Conservation (phyloP, 768 basidiomycete species). For the Russula earlei region DNA sequence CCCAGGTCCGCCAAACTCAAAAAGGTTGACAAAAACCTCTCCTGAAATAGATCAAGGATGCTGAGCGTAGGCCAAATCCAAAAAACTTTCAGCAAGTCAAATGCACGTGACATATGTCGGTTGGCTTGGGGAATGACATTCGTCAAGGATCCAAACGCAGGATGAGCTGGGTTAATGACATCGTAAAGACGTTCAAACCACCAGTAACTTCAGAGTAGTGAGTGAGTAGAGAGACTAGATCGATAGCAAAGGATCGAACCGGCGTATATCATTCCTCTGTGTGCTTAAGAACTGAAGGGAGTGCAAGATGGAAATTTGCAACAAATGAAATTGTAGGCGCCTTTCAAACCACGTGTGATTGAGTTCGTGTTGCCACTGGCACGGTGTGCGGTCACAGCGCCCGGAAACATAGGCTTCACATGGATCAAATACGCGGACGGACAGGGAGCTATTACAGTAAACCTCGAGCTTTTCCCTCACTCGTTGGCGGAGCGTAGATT, state of each 20-base stretch:
- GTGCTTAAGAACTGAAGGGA: background rate
- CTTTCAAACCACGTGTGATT: constrained; percentile 8
- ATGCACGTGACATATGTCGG: background rate
- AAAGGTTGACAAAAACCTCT: constrained; percentile 5
- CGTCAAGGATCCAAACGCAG: constrained; percentile 5
- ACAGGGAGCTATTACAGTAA: constrained; percentile 1
- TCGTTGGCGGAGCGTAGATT: background rate
- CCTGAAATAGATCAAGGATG: background rate
- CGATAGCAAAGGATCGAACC: background rate
- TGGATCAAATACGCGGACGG: constrained; percentile 11
- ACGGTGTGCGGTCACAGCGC: constrained; percentile 5
- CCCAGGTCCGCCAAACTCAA: constrained; percentile 14
- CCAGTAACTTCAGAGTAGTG: constrained; percentile 6
- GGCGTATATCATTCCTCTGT: background rate
- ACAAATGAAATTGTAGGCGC: constrained; percentile 12
- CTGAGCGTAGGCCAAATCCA: constrained; percentile 12
- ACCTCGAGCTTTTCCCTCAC: background rate
- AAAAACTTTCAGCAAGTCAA: background rate
- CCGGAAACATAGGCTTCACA: background rate
- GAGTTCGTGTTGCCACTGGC: constrained; percentile 7
- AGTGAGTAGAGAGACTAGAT: background rate
- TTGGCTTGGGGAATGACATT: background rate
- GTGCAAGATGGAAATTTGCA: constrained; percentile 5
- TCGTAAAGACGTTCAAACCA: constrained; percentile 16
- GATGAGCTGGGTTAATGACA: constrained; percentile 5